Evolutionary conservation across 306 rosid species (phyloP).

Genomic region (Castanea sativa): DNA sequence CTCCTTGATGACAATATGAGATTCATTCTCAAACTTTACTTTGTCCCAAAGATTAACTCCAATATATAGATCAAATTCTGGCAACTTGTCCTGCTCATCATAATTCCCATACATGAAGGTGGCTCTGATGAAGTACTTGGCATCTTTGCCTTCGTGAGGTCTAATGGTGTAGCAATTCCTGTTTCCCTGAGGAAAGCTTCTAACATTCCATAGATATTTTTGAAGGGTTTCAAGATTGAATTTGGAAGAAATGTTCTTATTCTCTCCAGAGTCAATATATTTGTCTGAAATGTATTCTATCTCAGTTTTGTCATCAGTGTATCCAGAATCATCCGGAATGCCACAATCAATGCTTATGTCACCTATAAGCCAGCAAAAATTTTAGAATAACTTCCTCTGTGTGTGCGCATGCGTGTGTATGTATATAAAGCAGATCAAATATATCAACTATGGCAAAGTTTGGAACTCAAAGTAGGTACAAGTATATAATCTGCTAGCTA

Average conservation of each 20-base stretch:
- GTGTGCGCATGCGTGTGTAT: rapidly evolving
- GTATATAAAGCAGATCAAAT: background rate
- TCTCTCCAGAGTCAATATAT: constrained; percentile 14
- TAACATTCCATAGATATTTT: constrained; percentile 1
- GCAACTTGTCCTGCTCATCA: constrained; percentile 24
- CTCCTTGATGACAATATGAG: constrained; percentile 21
- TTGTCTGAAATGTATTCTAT: constrained; percentile 31
- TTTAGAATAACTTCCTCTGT: background rate
- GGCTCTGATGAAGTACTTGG: constrained; percentile 38
- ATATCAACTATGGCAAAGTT: background rate
- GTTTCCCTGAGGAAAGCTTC: constrained; percentile 46
- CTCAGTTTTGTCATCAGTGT: constrained; percentile 21
- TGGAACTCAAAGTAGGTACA: background rate
- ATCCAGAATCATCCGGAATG: background rate
- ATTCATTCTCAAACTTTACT: background rate
- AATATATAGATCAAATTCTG: constrained; percentile 30
- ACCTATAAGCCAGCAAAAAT: background rate
- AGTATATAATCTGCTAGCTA: background rate
- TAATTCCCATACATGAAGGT: constrained; percentile 42
- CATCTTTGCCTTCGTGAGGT: constrained; percentile 17
- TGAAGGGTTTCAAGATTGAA: background rate
- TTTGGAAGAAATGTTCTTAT: background rate
- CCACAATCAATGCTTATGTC: constrained; percentile 28
- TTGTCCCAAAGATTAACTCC: constrained; percentile 41
- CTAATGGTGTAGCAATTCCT: constrained; percentile 40